Evolutionary conservation across 176 grass and related monocot species (phyloP).

Genomic region (maize (Zea mays)): Zm-B73-REFERENCE-NAM-5.0 NC_050096.1:226509001-226509500

Average conservation of each 20-base stretch:
- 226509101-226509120: neutral
- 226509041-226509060: neutral
- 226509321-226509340: constrained; percentile 5
- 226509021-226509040: neutral
- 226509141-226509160: constrained; percentile 3
- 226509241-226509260: neutral
- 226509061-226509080: neutral
- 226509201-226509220: no score
- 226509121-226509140: neutral
- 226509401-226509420: constrained; percentile 64
- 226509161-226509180: neutral
- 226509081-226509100: neutral
- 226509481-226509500: constrained; percentile 83
- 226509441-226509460: constrained; percentile 5
- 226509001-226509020: neutral
- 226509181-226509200: neutral
- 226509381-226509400: constrained; percentile 74
- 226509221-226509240: no score
- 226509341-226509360: constrained; percentile 63
- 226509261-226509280: neutral
- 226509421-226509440: constrained; percentile 18
- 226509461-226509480: constrained; percentile 4
- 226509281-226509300: neutral
- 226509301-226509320: neutral
- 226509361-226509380: constrained; percentile 74